Evolutionary conservation across 495 filamentous ascomycete genomes (phyloP).

Genomic region (Ramalina intermedia): DNA sequence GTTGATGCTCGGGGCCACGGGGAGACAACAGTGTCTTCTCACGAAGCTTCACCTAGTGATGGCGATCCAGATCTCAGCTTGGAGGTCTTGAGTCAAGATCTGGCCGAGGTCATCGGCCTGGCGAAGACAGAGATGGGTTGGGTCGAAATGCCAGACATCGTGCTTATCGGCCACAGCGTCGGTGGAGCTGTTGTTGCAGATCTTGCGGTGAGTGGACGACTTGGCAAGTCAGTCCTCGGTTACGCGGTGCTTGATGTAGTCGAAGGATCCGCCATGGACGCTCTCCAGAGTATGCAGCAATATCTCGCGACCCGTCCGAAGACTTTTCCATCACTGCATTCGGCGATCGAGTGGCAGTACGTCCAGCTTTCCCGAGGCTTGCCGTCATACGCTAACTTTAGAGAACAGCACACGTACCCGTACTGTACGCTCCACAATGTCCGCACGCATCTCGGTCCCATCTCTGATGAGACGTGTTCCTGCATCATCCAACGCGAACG

Average conservation of each 20-base stretch:
- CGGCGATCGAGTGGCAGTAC: constrained; percentile 88
- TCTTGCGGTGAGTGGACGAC: constrained; percentile 47
- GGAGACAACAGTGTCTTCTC: constrained; percentile 37
- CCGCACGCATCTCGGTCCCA: constrained; percentile 78
- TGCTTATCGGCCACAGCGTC: constrained; percentile 87
- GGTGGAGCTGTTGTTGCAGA: constrained; percentile 92
- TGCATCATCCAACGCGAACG: constrained; percentile 21
- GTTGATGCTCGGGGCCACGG: constrained; percentile 82
- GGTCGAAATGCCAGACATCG: constrained; percentile 53
- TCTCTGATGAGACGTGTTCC: constrained; percentile 47
- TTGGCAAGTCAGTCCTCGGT: constrained; percentile 59
- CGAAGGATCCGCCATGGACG: constrained; percentile 77
- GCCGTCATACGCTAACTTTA: background rate
- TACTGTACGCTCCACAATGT: constrained; percentile 68
- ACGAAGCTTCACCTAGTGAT: constrained; percentile 14
- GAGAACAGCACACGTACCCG: constrained; percentile 55
- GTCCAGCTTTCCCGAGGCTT: constrained; percentile 13
- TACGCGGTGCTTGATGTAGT: constrained; percentile 93
- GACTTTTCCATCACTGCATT: constrained; percentile 55
- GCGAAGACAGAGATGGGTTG: constrained; percentile 53
- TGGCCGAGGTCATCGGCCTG: constrained; percentile 51
- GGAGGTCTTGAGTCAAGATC: constrained; percentile 55
- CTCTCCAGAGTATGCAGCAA: constrained; percentile 85
- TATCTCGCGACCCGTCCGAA: constrained; percentile 76
- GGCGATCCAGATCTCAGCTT: constrained; percentile 46